Evolutionary conservation across 805 yeast genomes (phyloP), one percentile per base, ranked within the genome.

Genomic region (Ogataea methanolica): DNA sequence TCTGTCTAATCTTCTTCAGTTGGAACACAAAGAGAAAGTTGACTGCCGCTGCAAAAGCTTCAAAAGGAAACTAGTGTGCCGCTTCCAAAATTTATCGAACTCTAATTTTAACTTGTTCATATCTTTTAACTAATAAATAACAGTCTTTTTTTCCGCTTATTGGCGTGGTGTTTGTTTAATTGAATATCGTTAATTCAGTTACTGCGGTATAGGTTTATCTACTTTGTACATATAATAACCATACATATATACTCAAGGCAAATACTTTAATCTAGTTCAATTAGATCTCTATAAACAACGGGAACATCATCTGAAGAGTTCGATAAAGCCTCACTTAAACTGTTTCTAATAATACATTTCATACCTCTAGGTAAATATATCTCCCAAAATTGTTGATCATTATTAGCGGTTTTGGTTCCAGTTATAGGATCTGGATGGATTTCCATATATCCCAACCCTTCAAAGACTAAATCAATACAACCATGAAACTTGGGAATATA

Each of bases 1-100:
- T 78, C 16, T 69, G 74, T 22, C 57, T 80, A 46, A 65, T 62
- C 40, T 62, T 68, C 36, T 76, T 75, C 47, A 75, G 74, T 7
- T 57, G 59, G 16, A 61, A 54, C 67, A 67, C 59, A 9, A 66
- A 62, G 48, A 65, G 63, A 43, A 49, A 50, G 12, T 41, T 43
- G 33, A 44, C 47, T 16, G 48, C 49, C 34, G 50, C 52, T 21
- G 26, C 16, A 33, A 19, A 29, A 36, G 39, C 39, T 26, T 3
- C 31, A 26, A 26, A 26, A 11, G 31, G 12, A 26, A 26, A 4
- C 11, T 26, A 26, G 21, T 19, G 21, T 19, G 21, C 21, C 21
- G 21, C 21, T 19, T 19, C 4, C 21, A 4, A 19, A 19, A 4
- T 4, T 19, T 19, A 19, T 19, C 21, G 2, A 19, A 19, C 21